Percentiles rank a stretch among this genome's conserved stretches.
phyloP scores from a whole-genome alignment of 331 rosid genomes.

The Erythrophleum ivorense region DNA sequence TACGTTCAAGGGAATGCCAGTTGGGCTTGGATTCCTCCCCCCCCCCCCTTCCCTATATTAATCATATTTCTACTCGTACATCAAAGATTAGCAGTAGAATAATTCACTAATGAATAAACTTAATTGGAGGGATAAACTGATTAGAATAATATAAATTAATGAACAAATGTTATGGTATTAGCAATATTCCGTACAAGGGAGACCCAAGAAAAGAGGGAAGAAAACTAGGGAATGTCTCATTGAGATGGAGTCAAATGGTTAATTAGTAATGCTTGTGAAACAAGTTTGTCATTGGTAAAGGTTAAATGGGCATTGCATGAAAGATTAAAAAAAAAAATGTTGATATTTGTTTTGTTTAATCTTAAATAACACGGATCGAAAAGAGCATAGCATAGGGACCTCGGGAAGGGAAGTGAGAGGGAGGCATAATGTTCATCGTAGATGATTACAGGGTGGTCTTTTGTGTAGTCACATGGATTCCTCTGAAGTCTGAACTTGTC shows the following conservation, averaged over 20 bases:
- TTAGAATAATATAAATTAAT: neutral
- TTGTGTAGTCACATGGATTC: constrained; percentile 81
- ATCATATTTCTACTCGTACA: constrained; percentile 25
- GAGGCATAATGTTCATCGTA: constrained; percentile 36
- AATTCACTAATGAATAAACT: neutral
- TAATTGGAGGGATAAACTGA: constrained; percentile 11
- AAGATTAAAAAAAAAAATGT: neutral
- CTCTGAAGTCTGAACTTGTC: constrained; percentile 60
- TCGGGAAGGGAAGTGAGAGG: constrained; percentile 41
- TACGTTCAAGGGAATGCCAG: constrained; percentile 72
- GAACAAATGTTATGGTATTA: constrained; percentile 38
- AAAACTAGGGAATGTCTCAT: constrained; percentile 64
- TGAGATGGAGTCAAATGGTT: constrained; percentile 48
- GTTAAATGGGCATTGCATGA: neutral
- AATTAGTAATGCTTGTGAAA: constrained; percentile 1
- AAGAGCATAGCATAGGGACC: neutral
- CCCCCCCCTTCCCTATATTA: constrained; percentile 24
- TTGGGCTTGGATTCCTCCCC: constrained; percentile 47
- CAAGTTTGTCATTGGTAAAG: constrained; percentile 20
- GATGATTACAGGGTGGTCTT: constrained; percentile 61
- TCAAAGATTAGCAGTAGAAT: constrained; percentile 37
- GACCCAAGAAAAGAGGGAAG: constrained; percentile 46
- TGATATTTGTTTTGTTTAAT: neutral
- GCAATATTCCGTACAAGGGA: constrained; percentile 53
- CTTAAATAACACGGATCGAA: neutral